Conservation (phyloP, 2,329 filamentous ascomycete species). For the Fonsecaea multimorphosa region DNA sequence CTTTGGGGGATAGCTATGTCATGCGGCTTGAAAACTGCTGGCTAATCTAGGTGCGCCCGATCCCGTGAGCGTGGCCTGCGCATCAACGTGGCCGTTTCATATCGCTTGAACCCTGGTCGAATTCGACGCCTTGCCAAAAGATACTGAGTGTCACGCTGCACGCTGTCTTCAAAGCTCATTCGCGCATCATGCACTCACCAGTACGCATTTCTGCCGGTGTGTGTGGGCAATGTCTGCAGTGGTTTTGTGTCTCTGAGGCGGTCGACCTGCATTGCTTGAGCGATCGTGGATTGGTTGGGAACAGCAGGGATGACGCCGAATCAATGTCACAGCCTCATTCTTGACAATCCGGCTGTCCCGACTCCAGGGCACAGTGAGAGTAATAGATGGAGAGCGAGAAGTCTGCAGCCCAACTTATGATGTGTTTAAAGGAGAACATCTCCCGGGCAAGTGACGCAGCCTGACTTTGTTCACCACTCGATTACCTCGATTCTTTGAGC, state of each 20-base stretch:
- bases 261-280: not conserved
- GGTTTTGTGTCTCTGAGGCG: not conserved
- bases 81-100: not conserved
- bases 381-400: not conserved
- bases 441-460: not conserved
- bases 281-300: not conserved
- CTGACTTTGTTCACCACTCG: not conserved
- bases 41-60: not conserved
- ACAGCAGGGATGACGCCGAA: not conserved
- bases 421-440: not conserved
- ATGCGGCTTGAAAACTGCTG: not conserved
- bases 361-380: not conserved
- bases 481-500: not conserved
- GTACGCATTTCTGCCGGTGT: not conserved
- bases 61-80: not conserved
- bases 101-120: not conserved
- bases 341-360: not conserved
- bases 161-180: not conserved
- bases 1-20: not conserved
- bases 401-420: not conserved
- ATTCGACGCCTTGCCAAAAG: not conserved
- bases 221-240: not conserved
- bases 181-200: not conserved
- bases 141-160: not conserved
- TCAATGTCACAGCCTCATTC: constrained; percentile 1